phyloP scores from a whole-genome alignment of 2,329 filamentous ascomycete species.

The Claviceps paspali region DNA sequence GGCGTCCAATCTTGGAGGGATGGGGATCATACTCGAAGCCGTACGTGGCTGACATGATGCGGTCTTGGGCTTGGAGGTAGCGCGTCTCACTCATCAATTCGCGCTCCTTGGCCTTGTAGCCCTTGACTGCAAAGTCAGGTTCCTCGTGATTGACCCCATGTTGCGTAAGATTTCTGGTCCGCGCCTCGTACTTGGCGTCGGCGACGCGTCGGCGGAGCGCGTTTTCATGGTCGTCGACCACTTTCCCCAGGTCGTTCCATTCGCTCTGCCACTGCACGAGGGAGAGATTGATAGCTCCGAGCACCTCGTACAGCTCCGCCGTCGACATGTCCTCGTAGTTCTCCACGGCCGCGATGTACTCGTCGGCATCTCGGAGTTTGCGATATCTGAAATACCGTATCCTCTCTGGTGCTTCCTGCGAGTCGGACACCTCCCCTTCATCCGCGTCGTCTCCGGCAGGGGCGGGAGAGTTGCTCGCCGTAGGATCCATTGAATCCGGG shows the following conservation, averaged over 20 bases:
- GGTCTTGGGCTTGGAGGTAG: slow-evolving; percentile 38
- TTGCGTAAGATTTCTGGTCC: slow-evolving; percentile 23
- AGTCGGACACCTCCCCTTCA: slow-evolving; percentile 20
- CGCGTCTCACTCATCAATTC: slow-evolving; percentile 28
- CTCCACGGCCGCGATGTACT: slow-evolving; percentile 32
- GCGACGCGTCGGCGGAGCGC: slow-evolving; percentile 33
- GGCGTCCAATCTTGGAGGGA: slow-evolving; percentile 39
- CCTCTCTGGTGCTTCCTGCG: slow-evolving; percentile 17
- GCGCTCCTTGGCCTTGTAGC: slow-evolving; percentile 31
- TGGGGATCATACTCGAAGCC: slow-evolving; percentile 46
- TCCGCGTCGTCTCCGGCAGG: slow-evolving; percentile 21
- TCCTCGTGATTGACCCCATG: slow-evolving; percentile 29
- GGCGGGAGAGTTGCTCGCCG: slow-evolving; percentile 22
- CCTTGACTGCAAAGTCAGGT: slow-evolving; percentile 39
- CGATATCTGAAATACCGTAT: slow-evolving; percentile 27
- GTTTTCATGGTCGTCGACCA: slow-evolving; percentile 44
- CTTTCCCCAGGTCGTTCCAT: slow-evolving; percentile 32
- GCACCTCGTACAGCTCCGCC: slow-evolving; percentile 27
- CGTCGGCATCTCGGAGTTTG: slow-evolving; percentile 34
- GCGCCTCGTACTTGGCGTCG: slow-evolving; percentile 31
- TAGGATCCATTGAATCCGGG: slow-evolving; percentile 22
- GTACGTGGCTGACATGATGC: slow-evolving; percentile 42
- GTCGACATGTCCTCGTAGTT: slow-evolving; percentile 33
- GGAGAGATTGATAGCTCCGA: slow-evolving; percentile 29
- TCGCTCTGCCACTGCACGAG: slow-evolving; percentile 39